Evolutionary conservation across 176 grass and related monocot genomes (phyloP).

Genomic region (Cymbopogon citratus): DNA sequence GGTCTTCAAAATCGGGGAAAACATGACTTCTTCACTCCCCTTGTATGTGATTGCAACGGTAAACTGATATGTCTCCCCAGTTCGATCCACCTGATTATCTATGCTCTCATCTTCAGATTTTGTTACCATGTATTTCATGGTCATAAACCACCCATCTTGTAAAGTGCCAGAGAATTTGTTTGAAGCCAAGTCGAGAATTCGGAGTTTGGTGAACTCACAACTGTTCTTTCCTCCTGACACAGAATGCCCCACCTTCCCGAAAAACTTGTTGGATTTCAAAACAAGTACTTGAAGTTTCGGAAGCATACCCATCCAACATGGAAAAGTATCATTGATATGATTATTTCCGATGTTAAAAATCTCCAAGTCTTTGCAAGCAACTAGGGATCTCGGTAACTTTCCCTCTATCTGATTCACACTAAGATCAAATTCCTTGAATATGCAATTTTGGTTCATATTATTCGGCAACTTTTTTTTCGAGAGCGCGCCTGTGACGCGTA

Average conservation of each 20-base stretch:
- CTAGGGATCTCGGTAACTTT: not conserved
- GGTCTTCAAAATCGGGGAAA: not conserved
- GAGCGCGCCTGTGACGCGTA: too few relatives aligned
- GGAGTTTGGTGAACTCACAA: not conserved
- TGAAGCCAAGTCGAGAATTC: not conserved
- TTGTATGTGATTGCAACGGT: not conserved
- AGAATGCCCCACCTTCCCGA: not conserved
- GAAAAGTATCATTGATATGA: not conserved
- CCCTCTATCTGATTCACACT: not conserved
- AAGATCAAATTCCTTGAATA: not conserved
- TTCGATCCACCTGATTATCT: fast-evolving
- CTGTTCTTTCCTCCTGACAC: not conserved
- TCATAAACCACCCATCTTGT: not conserved
- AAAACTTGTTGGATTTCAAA: not conserved
- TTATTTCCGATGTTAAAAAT: not conserved
- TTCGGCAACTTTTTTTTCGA: not conserved
- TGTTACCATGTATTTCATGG: not conserved
- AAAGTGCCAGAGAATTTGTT: not conserved
- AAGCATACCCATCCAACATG: not conserved
- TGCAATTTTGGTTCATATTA: not conserved
- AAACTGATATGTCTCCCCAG: not conserved
- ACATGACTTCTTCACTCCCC: not conserved
- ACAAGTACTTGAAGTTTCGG: not conserved
- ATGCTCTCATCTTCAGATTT: not conserved
- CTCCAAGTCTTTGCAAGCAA: not conserved